These are phyloP conservation scores for Peronospora belbahrii DNA, from an alignment of 352 stramenopile genomes.

Conservation along the genomic window DNA sequence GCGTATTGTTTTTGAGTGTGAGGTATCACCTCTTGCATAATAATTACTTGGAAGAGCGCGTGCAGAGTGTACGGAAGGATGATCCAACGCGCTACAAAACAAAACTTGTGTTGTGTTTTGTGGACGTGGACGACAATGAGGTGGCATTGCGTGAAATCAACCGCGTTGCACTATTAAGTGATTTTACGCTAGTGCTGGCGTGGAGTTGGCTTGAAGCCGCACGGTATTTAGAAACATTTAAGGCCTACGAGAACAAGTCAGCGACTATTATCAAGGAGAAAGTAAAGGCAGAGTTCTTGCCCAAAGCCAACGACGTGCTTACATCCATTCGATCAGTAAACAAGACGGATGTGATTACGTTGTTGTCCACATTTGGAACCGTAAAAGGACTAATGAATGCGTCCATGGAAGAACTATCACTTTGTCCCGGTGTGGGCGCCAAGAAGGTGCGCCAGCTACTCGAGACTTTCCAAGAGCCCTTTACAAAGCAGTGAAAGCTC, in stretches of 20 bases:
- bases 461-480: slow-evolving; percentile 91
- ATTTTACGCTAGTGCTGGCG: slow-evolving; percentile 90
- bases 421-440: slow-evolving; percentile 90
- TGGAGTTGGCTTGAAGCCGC: slow-evolving; percentile 92
- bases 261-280: slow-evolving; percentile 91
- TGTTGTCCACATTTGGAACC: slow-evolving; percentile 90
- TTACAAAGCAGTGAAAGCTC: slow-evolving; percentile 54
- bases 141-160: slow-evolving; percentile 90
- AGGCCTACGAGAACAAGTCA: slow-evolving; percentile 94
- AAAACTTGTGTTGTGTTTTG: slow-evolving; percentile 90
- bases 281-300: slow-evolving; percentile 86
- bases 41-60: slow-evolving; percentile 87
- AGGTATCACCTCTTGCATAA: slow-evolving; percentile 85
- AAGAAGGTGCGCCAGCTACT: slow-evolving; percentile 92
- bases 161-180: slow-evolving; percentile 82
- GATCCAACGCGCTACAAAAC: slow-evolving; percentile 71
- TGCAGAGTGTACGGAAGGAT: slow-evolving; percentile 84
- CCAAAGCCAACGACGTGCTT: slow-evolving; percentile 88
- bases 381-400: slow-evolving; percentile 84
- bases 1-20: slow-evolving; percentile 88
- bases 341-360: slow-evolving; percentile 92
- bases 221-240: slow-evolving; percentile 95
- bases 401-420: slow-evolving; percentile 88
- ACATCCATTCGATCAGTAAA: slow-evolving; percentile 89
- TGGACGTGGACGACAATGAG: slow-evolving; percentile 94